These are phyloP conservation scores for Exophiala spinifera DNA, from an alignment of 2,329 filamentous ascomycete species.

Conservation along the genomic window DNA sequence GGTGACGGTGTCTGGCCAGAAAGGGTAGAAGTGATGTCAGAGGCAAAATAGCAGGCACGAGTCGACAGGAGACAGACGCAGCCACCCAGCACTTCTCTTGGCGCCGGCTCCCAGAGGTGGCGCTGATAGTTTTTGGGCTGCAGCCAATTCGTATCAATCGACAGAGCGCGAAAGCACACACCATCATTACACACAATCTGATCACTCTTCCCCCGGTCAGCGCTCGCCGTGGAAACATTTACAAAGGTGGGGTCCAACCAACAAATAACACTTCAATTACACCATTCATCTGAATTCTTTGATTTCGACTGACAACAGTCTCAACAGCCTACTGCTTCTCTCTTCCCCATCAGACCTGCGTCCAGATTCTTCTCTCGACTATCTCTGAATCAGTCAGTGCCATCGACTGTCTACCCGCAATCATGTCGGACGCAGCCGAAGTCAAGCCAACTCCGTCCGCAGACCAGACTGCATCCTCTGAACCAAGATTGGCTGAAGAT, in stretches of 20 bases:
- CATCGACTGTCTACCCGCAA: slow-evolving; percentile 10
- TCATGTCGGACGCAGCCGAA: slow-evolving; percentile 25
- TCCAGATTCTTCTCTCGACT: neutral
- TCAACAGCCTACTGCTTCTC: neutral
- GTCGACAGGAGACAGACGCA: too few relatives aligned
- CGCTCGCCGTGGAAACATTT: slow-evolving; percentile 7
- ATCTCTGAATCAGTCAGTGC: neutral
- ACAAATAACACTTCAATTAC: slow-evolving; percentile 12
- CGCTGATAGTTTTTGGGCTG: neutral
- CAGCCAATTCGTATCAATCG: slow-evolving; percentile 35
- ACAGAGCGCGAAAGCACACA: too few relatives aligned
- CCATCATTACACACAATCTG: slow-evolving; percentile 34
- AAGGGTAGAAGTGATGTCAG: too few relatives aligned
- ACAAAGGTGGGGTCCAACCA: slow-evolving; percentile 13
- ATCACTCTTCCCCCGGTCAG: neutral
- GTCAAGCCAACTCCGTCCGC: slow-evolving; percentile 26
- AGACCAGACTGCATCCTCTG: slow-evolving; percentile 24
- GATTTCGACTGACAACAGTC: slow-evolving; percentile 22
- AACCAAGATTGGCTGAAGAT: slow-evolving; percentile 23
- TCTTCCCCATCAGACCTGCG: neutral
- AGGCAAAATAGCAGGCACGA: too few relatives aligned
- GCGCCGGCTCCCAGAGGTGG: neutral
- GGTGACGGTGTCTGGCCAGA: too few relatives aligned
- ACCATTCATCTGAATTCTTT: neutral
- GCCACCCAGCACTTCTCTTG: neutral